Conservation (phyloP, 2,329 filamentous ascomycete genomes). For the Phyllosticta citriasiana region DNA sequence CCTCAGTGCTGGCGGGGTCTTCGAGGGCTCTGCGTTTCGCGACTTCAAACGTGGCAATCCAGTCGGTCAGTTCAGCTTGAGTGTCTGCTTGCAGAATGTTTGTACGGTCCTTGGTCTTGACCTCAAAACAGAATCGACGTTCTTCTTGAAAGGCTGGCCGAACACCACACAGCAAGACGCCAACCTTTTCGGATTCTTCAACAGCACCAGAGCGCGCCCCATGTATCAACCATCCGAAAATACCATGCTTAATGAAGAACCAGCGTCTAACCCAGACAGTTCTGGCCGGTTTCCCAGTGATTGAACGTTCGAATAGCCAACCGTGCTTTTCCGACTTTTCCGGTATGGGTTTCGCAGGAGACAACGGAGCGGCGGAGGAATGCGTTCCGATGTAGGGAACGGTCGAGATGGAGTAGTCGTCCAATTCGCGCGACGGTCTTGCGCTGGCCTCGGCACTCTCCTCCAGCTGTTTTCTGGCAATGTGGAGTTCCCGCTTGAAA, state of each 20-base stretch:
- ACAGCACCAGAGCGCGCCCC: constrained; percentile 71
- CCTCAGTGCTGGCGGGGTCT: constrained; percentile 47
- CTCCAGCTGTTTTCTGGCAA: constrained; percentile 72
- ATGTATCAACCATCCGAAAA: constrained; percentile 90
- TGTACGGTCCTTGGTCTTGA: constrained; percentile 92
- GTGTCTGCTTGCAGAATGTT: constrained; percentile 88
- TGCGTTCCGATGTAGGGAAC: constrained; percentile 73
- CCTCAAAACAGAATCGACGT: constrained; percentile 91
- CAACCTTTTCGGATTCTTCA: constrained; percentile 91
- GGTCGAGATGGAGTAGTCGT: constrained; percentile 83
- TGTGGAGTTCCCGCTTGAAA: constrained; percentile 72
- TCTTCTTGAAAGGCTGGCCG: constrained; percentile 88
- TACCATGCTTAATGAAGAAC: constrained; percentile 93
- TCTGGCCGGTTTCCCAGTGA: constrained; percentile 79
- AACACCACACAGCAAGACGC: constrained; percentile 85
- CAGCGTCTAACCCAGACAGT: constrained; percentile 86
- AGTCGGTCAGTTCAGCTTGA: constrained; percentile 82
- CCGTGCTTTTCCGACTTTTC: constrained; percentile 72
- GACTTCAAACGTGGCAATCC: constrained; percentile 86
- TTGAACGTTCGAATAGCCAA: constrained; percentile 76
- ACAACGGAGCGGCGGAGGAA: constrained; percentile 30
- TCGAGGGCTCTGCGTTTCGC: constrained; percentile 90
- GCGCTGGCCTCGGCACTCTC: constrained; percentile 60
- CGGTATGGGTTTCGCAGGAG: constrained; percentile 42
- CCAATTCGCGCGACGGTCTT: constrained; percentile 81